These are phyloP conservation scores for Leccinum subtestaceum DNA, from an alignment of 768 basidiomycete genomes.

Conservation along the genomic window DNA sequence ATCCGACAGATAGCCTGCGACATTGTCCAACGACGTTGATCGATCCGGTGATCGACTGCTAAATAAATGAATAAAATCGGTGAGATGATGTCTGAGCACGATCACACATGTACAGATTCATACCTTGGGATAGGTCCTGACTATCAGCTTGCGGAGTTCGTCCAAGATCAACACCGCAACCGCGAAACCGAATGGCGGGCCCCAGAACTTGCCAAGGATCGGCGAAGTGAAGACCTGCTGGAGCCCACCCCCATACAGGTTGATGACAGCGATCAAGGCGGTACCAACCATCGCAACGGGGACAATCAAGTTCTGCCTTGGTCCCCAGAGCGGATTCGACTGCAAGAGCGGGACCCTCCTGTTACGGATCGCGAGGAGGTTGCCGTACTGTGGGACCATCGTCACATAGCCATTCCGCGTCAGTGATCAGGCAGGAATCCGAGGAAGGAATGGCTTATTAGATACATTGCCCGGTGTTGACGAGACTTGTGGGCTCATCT, in stretches of 20 bases:
- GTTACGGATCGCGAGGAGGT: constrained; percentile 42
- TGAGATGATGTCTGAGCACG: constrained; percentile 10
- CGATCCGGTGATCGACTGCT: constrained; percentile 33
- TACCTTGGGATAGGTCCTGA: constrained; percentile 43
- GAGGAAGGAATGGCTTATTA: constrained; percentile 34
- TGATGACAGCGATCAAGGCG: constrained; percentile 41
- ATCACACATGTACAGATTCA: background rate
- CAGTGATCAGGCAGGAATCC: background rate
- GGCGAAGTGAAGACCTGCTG: constrained; percentile 21
- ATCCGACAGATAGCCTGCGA: too few relatives aligned
- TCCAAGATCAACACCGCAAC: constrained; percentile 37
- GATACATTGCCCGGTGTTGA: constrained; percentile 44
- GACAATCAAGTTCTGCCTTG: constrained; percentile 41
- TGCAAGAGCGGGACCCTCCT: constrained; percentile 42
- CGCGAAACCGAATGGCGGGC: too few relatives aligned
- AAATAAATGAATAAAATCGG: background rate
- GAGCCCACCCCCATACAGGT: constrained; percentile 43
- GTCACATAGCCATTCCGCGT: constrained; percentile 40
- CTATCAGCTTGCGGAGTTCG: constrained; percentile 44
- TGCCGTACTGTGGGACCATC: constrained; percentile 46
- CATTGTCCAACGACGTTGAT: too few relatives aligned
- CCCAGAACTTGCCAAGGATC: too few relatives aligned
- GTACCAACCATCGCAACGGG: constrained; percentile 39
- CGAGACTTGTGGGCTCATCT: constrained; percentile 33
- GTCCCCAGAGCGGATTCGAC: constrained; percentile 47